Evolutionary conservation across 768 basidiomycete species (phyloP), one percentile per base, ranked within the genome.

Genomic region (Boletus pseudo-olivaceus): DNA sequence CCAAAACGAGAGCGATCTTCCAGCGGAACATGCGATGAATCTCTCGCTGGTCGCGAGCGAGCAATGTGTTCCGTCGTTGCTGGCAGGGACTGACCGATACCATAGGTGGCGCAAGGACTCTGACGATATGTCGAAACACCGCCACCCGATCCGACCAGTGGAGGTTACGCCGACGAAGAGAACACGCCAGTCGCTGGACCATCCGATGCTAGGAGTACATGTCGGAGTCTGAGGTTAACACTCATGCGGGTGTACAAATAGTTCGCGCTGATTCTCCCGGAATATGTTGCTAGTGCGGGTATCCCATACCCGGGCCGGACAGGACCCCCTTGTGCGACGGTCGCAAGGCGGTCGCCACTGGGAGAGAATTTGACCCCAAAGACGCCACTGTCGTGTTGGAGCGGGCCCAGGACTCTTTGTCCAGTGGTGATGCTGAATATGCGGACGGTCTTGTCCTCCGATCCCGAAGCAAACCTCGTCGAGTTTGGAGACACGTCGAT

Each of bases 401-500:
- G 29, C 0, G 57, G 56, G 3, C 32, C 44, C 19, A 59, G 10
- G 1, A 59, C 15, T 7, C 45, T 34, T 17, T 42, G 20, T 17
- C 56, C 56, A 10, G 38, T 33, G 9, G 51, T 41, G 26, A 58
- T 49, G 47, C 39, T 50, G 35, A 54, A 59, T 10, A 59, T 20
- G 4, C 35, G 44, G 26, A 50, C 30, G 0, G 58, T 42, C 34
- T 48, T 49, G 23, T 59, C 58, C 8, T 47, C 58, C 26, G 51
- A 59, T 26, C 56, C 58, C 0, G 48, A 46, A 5, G 38, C 51
- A 30, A 59, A 49, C n/a, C 29, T 37, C 11, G 56, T 59, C 7
- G 56, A 58, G 35, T 59, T 38, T 10, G 56, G 47, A 26, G 58
- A 48, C n/a, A 58, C 44, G 14, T 59, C 57, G 33, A 58, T 34